These are phyloP conservation scores for Kwoniella sp. DNA, from an alignment of 768 basidiomycete species.

Conservation along the genomic window DNA sequence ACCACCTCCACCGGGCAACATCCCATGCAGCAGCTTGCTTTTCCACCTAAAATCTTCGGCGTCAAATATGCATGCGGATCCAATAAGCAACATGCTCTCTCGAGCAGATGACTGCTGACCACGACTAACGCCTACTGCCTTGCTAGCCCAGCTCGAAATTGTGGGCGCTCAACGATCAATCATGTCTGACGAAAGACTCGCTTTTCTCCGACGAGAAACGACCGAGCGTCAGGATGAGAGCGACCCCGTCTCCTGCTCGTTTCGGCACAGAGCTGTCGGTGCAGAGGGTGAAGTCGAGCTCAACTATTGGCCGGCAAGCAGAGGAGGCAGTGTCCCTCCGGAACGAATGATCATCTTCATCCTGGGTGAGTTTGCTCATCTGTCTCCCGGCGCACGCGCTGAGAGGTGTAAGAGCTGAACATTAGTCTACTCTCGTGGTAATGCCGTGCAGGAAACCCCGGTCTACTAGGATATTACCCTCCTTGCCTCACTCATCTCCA, in stretches of 20 bases:
- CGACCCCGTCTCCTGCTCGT: slow-evolving; percentile 16
- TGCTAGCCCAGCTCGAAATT: no score
- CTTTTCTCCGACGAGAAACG: slow-evolving; percentile 23
- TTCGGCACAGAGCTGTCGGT: slow-evolving; percentile 6
- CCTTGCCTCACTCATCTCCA: slow-evolving; percentile 66
- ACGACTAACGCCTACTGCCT: background rate
- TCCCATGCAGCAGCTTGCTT: no score
- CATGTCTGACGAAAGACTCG: slow-evolving; percentile 17
- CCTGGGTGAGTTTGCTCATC: slow-evolving; percentile 27
- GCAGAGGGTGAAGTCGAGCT: slow-evolving; percentile 35
- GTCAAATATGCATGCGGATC: no score
- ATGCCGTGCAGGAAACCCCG: slow-evolving; percentile 60
- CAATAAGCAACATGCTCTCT: background rate
- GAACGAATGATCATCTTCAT: slow-evolving; percentile 41
- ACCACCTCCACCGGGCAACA: background rate
- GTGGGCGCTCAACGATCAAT: background rate
- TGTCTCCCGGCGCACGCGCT: background rate
- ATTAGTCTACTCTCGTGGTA: background rate
- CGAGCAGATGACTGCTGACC: background rate
- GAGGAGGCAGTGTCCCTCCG: slow-evolving; percentile 14
- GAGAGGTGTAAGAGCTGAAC: background rate
- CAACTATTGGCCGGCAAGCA: slow-evolving; percentile 39
- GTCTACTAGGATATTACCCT: slow-evolving; percentile 68
- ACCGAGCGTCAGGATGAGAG: background rate
- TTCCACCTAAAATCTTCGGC: no score